A percentile compares a stretch with the other conserved stretches of the same genome.
These are phyloP conservation scores for Calonectria fujianensis DNA, from an alignment of 2,329 filamentous ascomycete species.

Conservation along the genomic window DNA sequence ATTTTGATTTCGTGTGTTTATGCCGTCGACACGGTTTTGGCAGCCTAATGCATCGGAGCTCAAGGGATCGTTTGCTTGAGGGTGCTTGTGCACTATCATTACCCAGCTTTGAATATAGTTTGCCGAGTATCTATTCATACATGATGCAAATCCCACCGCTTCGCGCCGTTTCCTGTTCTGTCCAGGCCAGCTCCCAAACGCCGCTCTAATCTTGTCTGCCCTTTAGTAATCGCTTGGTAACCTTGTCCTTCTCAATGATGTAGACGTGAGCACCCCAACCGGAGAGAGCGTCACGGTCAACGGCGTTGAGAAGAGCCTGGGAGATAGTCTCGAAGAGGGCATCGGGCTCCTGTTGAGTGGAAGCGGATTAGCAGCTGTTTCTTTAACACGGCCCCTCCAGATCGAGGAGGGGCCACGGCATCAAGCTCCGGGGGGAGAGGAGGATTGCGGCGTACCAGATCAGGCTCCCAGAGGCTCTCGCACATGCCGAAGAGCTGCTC, in stretches of 20 bases:
- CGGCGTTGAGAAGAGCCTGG: slow-evolving; percentile 94
- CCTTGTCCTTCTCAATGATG: slow-evolving; percentile 99
- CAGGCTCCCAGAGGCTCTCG: slow-evolving; percentile 97
- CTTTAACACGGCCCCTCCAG: not conserved
- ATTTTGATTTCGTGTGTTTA: slow-evolving; percentile 15
- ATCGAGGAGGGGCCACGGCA: not conserved
- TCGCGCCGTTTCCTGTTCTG: slow-evolving; percentile 39
- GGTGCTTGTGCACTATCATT: slow-evolving; percentile 53
- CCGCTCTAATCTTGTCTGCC: slow-evolving; percentile 90
- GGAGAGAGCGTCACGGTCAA: slow-evolving; percentile 96
- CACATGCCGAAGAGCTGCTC: slow-evolving; percentile 99
- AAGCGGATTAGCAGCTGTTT: slow-evolving; percentile 48
- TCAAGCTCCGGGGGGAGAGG: not conserved
- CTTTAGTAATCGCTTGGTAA: slow-evolving; percentile 98
- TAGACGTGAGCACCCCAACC: slow-evolving; percentile 99
- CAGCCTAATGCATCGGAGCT: not conserved
- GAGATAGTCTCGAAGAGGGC: slow-evolving; percentile 99
- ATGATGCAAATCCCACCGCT: slow-evolving; percentile 54
- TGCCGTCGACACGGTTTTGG: not conserved
- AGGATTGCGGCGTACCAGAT: slow-evolving; percentile 80
- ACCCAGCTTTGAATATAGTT: slow-evolving; percentile 49
- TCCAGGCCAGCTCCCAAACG: slow-evolving; percentile 42
- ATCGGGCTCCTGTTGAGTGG: slow-evolving; percentile 78
- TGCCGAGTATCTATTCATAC: slow-evolving; percentile 60
- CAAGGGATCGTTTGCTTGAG: slow-evolving; percentile 39